Percentiles rank a stretch among this genome's conserved stretches.
Conservation (phyloP, 1,284 basidiomycete species). For the Peniophora sp. region DNA sequence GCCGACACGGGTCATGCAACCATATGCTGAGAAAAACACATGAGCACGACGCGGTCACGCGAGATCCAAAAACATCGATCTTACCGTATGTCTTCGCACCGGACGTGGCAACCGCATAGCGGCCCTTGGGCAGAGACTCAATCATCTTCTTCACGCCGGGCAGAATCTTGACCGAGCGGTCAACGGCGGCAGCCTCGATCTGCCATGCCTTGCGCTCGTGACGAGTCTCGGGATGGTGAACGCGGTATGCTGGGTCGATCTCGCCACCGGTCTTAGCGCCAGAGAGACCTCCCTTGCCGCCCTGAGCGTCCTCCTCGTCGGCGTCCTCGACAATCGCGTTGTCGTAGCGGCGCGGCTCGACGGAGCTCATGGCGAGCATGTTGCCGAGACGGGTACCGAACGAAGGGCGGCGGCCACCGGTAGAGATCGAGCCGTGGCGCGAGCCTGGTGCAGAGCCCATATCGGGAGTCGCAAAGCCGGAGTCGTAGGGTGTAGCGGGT, state of each 20-base stretch:
- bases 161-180: conserved; percentile 65
- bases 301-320: conserved; percentile 24
- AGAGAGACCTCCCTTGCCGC: conserved; percentile 13
- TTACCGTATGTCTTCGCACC: conserved; percentile 67
- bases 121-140: conserved; percentile 56
- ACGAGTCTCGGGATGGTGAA: conserved; percentile 12
- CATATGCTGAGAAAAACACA: conserved; percentile 37
- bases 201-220: conserved; percentile 43
- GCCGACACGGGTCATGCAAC: conserved; percentile 66
- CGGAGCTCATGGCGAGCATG: conserved; percentile 22
- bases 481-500: conserved; percentile 25
- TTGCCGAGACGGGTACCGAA: conserved; percentile 41
- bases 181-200: conserved; percentile 52
- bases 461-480: conserved; percentile 25
- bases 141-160: conserved; percentile 69
- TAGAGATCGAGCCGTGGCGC: conserved; percentile 23
- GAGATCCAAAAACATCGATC: conserved; percentile 14
- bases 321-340: conserved; percentile 31
- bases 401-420: conserved; percentile 34
- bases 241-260: neutral
- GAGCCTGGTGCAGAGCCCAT: conserved; percentile 33
- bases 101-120: conserved; percentile 71
- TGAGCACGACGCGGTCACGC: conserved; percentile 5
- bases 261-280: neutral
- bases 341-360: conserved; percentile 18